These are phyloP conservation scores for Wickerhamiella allomyrinae DNA, from an alignment of 805 yeast species.

Conservation along the genomic window DNA sequence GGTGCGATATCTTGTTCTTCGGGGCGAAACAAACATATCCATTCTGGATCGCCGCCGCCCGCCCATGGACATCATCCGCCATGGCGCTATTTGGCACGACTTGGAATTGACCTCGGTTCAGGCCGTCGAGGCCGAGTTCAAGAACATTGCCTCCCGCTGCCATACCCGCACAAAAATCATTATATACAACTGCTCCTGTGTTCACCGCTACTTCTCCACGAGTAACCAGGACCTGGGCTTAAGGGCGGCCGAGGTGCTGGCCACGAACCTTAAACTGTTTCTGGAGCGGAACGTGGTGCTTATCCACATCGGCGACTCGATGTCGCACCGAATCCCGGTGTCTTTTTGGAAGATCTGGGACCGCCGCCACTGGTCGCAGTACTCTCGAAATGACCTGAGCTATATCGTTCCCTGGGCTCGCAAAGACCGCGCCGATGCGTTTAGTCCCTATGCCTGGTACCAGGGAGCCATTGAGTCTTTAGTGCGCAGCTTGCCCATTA, in stretches of 20 bases:
- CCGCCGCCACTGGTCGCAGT: conserved; percentile 6
- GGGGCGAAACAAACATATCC: conserved; percentile 16
- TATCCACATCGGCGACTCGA: conserved; percentile 17
- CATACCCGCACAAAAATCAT: conserved; percentile 8
- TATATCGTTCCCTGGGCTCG: conserved; percentile 3
- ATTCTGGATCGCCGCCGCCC: conserved; percentile 16
- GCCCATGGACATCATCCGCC: conserved; percentile 17
- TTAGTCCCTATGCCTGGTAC: conserved; percentile 20
- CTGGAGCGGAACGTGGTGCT: conserved; percentile 3
- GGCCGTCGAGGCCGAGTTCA: conserved; percentile 9
- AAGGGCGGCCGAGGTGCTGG: conserved; percentile 11
- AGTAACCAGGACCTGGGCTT: conserved; percentile 21
- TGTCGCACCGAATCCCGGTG: conserved; percentile 15
- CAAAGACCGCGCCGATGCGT: conserved; percentile 9
- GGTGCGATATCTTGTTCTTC: conserved; percentile 19
- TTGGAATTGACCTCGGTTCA: conserved; percentile 9
- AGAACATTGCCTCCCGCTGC: conserved; percentile 3
- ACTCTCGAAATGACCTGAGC: conserved; percentile 6
- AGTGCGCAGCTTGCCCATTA: conserved; percentile 2
- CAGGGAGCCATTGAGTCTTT: conserved; percentile 17
- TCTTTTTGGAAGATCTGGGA: conserved; percentile 11
- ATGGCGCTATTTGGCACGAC: conserved; percentile 14
- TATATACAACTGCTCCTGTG: conserved; percentile 16
- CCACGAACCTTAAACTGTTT: conserved; percentile 10
- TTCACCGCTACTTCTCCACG: conserved; percentile 16